Conservation (phyloP, 805 yeast genomes). For the Spathaspora arborariae region DNA sequence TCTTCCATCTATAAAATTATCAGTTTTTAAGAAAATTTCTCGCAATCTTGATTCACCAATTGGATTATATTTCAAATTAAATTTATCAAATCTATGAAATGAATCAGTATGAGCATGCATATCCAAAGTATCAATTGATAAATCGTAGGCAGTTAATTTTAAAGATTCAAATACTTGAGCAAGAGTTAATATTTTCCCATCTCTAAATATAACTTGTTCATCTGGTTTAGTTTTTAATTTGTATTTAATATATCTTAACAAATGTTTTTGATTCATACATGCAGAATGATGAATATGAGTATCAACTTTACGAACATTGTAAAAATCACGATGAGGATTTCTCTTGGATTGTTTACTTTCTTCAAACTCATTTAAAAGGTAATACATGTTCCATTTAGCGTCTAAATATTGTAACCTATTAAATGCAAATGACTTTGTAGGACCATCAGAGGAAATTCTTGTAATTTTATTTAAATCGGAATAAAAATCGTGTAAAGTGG, state of each 20-base stretch:
- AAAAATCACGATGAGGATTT: constrained; percentile 96
- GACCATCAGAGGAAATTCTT: constrained; percentile 87
- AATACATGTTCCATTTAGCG: constrained; percentile 94
- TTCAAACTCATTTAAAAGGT: constrained; percentile 83
- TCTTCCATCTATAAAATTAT: constrained; percentile 82
- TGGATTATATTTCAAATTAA: constrained; percentile 95
- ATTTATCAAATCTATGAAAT: constrained; percentile 96
- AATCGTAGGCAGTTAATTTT: constrained; percentile 87
- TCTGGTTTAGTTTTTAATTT: constrained; percentile 83
- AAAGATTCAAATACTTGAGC: constrained; percentile 89
- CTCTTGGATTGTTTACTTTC: constrained; percentile 87
- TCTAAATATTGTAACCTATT: constrained; percentile 89
- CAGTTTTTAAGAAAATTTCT: constrained; percentile 94
- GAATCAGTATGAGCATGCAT: constrained; percentile 99
- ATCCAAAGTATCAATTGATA: constrained; percentile 93
- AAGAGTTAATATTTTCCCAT: constrained; percentile 81
- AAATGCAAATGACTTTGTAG: constrained; percentile 93
- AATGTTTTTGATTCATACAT: constrained; percentile 97
- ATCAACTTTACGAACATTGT: constrained; percentile 94
- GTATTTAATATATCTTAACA: constrained; percentile 89
- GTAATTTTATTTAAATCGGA: constrained; percentile 72
- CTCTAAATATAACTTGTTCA: constrained; percentile 91
- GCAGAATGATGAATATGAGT: constrained; percentile 99
- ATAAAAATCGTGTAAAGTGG: constrained; percentile 83
- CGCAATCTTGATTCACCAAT: constrained; percentile 96